Conservation (phyloP, 805 yeast genomes). For the Candida ulmi region DNA sequence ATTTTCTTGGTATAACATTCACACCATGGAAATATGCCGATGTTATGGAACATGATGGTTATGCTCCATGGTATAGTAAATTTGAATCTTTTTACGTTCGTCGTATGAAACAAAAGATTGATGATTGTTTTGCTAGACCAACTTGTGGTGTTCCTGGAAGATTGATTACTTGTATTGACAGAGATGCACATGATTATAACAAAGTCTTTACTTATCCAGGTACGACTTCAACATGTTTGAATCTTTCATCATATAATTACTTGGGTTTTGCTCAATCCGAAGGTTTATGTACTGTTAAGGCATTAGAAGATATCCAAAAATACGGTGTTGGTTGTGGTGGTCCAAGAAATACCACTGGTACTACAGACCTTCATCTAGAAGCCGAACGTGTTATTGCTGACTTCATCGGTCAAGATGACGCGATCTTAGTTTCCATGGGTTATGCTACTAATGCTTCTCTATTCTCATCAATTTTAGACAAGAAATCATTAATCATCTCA, state of each 20-base stretch:
- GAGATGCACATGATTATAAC: slow-evolving; percentile 63
- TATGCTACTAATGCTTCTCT: slow-evolving; percentile 91
- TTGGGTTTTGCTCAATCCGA: slow-evolving; percentile 95
- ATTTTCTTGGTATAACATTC: slow-evolving; percentile 76
- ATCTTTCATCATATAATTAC: slow-evolving; percentile 87
- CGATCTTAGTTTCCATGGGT: slow-evolving; percentile 87
- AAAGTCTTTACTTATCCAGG: slow-evolving; percentile 71
- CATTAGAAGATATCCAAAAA: slow-evolving; percentile 54
- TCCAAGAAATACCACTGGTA: slow-evolving; percentile 69
- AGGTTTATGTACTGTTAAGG: slow-evolving; percentile 82
- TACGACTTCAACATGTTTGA: slow-evolving; percentile 68
- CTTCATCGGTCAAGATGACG: slow-evolving; percentile 87
- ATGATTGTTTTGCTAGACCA: slow-evolving; percentile 93
- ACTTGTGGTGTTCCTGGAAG: slow-evolving; percentile 98
- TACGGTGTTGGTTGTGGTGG: slow-evolving; percentile 80
- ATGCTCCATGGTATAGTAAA: slow-evolving; percentile 93
- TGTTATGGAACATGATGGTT: slow-evolving; percentile 74
- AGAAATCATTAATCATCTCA: slow-evolving; percentile 84
- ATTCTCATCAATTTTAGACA: slow-evolving; percentile 76
- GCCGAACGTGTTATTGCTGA: slow-evolving; percentile 77
- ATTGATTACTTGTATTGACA: slow-evolving; percentile 72
- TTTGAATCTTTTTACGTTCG: slow-evolving; percentile 93
- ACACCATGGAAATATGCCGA: slow-evolving; percentile 59
- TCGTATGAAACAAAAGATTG: slow-evolving; percentile 83
- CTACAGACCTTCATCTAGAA: slow-evolving; percentile 63